phyloP scores from a whole-genome alignment of 1,284 basidiomycete species.

The Apiotrichum gamsii region DNA sequence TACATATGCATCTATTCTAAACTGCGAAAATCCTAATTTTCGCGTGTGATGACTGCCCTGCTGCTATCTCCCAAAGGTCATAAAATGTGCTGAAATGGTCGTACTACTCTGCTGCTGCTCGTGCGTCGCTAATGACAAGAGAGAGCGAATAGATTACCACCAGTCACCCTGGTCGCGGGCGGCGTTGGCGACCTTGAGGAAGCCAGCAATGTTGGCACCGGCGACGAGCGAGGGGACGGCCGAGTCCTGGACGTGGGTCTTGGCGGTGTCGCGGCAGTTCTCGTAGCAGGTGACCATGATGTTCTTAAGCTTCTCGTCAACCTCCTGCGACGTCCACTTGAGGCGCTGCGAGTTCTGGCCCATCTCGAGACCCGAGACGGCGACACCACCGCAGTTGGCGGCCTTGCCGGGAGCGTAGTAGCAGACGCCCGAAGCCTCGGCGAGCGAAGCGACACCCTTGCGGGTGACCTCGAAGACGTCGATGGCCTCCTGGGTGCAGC shows the following conservation, averaged over 20 bases:
- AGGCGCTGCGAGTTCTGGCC: slow-evolving; percentile 68
- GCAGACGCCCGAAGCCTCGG: slow-evolving; percentile 38
- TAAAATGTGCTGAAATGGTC: too few species aligned
- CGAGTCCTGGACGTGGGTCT: slow-evolving; percentile 57
- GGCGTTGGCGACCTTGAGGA: slow-evolving; percentile 59
- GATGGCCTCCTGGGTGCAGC: slow-evolving; percentile 66
- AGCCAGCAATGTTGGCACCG: slow-evolving; percentile 70
- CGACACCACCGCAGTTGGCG: slow-evolving; percentile 65
- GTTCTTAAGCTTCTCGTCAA: slow-evolving; percentile 64
- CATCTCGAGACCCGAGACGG: slow-evolving; percentile 62
- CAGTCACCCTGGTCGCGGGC: slow-evolving; percentile 61
- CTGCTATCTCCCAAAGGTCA: too few species aligned
- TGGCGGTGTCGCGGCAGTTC: slow-evolving; percentile 58
- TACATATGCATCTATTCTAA: too few species aligned
- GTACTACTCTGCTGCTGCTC: too few species aligned
- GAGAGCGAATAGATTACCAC: slow-evolving; percentile 53
- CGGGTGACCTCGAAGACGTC: slow-evolving; percentile 65
- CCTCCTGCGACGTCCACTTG: slow-evolving; percentile 55
- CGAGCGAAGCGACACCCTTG: slow-evolving; percentile 48
- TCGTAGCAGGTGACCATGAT: slow-evolving; percentile 68
- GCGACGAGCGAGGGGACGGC: slow-evolving; percentile 58
- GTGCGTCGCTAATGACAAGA: too few species aligned
- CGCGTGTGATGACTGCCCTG: too few species aligned
- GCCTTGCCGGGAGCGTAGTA: slow-evolving; percentile 71
- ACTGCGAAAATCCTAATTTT: too few species aligned